Conservation (phyloP, 2,329 filamentous ascomycete genomes). For the Xylaria sp. region DNA sequence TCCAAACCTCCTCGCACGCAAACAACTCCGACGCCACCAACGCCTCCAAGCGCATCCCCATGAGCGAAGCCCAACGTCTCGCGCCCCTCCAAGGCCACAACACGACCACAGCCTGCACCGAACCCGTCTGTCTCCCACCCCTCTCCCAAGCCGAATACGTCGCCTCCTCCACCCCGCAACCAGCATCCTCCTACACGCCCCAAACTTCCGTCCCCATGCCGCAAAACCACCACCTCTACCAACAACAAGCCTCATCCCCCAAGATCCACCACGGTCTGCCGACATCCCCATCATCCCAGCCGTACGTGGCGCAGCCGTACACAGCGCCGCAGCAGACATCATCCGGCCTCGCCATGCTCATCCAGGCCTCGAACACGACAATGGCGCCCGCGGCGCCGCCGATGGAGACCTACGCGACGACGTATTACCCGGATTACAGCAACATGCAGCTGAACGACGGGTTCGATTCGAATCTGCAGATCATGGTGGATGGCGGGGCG, state of each 20-base stretch:
- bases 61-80: conserved; percentile 23
- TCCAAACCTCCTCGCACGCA: conserved; percentile 21
- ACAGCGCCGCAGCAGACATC: conserved; percentile 14
- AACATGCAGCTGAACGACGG: conserved; percentile 37
- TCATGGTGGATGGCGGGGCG: conserved; percentile 38
- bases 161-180: conserved; percentile 12
- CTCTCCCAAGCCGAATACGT: conserved; percentile 28
- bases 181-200: conserved; percentile 13
- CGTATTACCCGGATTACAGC: conserved; percentile 27
- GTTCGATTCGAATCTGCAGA: conserved; percentile 43
- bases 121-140: conserved; percentile 28
- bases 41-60: conserved; percentile 7
- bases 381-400: conserved; percentile 29
- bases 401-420: conserved; percentile 20
- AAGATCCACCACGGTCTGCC: conserved; percentile 13
- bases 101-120: conserved; percentile 19
- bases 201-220: neutral
- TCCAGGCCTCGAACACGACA: conserved; percentile 35
- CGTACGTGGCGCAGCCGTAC: conserved; percentile 20
- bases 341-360: conserved; percentile 38
- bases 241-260: conserved; percentile 20
- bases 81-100: conserved; percentile 25
- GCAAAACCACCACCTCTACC: conserved; percentile 10
- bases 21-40: conserved; percentile 16
- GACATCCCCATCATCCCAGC: conserved; percentile 14